phyloP scores from a whole-genome alignment of 129 eudicot species.

The Flaveria bidentis region DNA sequence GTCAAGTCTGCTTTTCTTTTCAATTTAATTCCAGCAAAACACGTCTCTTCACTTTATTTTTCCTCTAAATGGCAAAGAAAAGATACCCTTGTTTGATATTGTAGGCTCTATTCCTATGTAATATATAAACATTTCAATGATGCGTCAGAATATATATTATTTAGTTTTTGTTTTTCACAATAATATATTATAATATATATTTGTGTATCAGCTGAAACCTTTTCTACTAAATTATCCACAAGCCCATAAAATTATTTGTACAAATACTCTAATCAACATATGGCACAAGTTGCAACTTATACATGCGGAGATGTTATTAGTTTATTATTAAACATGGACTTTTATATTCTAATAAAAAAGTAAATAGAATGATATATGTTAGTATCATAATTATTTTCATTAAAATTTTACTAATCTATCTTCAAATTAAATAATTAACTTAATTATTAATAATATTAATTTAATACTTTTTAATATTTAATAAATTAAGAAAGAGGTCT shows the following conservation, averaged over 20 bases:
- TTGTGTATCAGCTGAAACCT: no score
- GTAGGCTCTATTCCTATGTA: conserved; percentile 6
- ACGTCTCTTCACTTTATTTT: background rate
- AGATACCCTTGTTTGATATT: background rate
- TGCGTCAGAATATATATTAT: background rate
- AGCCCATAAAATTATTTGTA: background rate
- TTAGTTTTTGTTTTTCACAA: background rate
- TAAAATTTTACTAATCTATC: no score
- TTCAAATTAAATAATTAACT: no score
- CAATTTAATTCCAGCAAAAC: background rate
- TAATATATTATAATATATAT: no score
- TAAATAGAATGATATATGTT: no score
- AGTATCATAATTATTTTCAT: no score
- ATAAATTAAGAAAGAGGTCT: no score
- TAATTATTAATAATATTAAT: no score
- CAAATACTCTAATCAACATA: background rate
- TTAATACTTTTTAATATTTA: no score
- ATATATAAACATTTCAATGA: background rate
- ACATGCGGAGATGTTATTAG: no score
- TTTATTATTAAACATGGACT: no score
- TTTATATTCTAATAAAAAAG: no score
- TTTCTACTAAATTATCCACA: background rate
- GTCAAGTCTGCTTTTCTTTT: conserved; percentile 9
- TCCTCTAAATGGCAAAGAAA: background rate
- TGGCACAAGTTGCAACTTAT: background rate